Percentiles rank a stretch among this genome's conserved stretches.
These are phyloP conservation scores for Trichomonas vaginalis DNA, from an alignment of 208 protist species.

Conservation along the genomic window DNA sequence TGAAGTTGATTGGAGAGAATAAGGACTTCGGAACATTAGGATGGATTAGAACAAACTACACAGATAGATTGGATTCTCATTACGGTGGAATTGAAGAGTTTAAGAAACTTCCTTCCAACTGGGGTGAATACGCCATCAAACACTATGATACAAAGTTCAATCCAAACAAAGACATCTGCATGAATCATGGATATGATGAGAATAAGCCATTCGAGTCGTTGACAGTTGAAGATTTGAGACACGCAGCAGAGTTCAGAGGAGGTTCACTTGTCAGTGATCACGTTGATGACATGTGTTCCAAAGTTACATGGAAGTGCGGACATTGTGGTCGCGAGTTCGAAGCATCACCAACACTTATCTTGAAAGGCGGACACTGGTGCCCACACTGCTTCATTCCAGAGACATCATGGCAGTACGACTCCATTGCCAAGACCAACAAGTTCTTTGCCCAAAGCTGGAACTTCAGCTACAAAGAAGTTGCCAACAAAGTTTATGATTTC, in stretches of 20 bases:
- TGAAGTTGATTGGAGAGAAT: background rate
- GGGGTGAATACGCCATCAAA: background rate
- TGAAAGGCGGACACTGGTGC: background rate
- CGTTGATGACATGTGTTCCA: background rate
- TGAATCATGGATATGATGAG: background rate
- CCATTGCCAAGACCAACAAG: background rate
- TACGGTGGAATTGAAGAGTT: background rate
- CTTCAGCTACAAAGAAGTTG: background rate
- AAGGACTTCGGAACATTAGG: background rate
- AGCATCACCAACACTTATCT: background rate
- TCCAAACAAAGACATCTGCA: background rate
- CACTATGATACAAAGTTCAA: background rate
- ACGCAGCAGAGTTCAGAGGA: background rate
- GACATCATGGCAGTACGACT: too few species aligned
- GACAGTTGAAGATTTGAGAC: background rate
- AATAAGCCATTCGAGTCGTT: background rate
- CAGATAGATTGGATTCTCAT: background rate
- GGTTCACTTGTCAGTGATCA: background rate
- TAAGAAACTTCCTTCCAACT: background rate
- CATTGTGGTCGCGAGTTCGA: background rate
- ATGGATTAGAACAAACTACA: background rate
- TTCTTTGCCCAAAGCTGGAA: background rate
- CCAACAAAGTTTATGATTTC: background rate
- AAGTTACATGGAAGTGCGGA: background rate
- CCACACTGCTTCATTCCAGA: background rate